Conservation (phyloP, 371 early-diverging fungal species). For the Quaeritorhiza haematococci region DNA sequence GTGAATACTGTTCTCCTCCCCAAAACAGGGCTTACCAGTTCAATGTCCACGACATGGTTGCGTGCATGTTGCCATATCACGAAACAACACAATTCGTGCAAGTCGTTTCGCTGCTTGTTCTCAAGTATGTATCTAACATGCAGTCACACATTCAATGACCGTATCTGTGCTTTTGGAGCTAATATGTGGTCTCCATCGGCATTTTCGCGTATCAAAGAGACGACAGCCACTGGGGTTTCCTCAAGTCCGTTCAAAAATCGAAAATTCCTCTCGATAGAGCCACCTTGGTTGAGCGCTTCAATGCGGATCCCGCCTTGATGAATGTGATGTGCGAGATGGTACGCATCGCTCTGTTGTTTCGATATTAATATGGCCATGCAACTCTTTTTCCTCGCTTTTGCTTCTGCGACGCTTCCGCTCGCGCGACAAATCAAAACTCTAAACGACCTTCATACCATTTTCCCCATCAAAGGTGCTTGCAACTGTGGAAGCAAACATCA, state of each 20-base stretch:
- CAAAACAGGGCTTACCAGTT: conserved; percentile 65
- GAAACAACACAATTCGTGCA: conserved; percentile 82
- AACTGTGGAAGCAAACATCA: conserved; percentile 5
- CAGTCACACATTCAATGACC: too few relatives aligned
- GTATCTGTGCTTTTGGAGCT: not conserved
- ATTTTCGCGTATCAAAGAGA: conserved; percentile 25
- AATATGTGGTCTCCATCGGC: not conserved
- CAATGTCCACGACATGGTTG: conserved; percentile 74
- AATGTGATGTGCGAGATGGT: conserved; percentile 64
- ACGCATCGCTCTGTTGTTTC: too few relatives aligned
- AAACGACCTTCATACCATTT: too few relatives aligned
- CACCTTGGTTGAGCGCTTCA: conserved; percentile 53
- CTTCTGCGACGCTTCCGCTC: too few relatives aligned
- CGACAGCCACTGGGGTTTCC: conserved; percentile 62
- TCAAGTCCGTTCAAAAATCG: conserved; percentile 54
- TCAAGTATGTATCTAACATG: conserved; percentile 49
- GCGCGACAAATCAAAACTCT: too few relatives aligned
- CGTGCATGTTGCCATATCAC: conserved; percentile 84
- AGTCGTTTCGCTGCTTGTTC: conserved; percentile 65
- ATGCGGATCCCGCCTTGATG: conserved; percentile 57
- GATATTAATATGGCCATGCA: too few relatives aligned
- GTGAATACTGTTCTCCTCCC: not conserved
- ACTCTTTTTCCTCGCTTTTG: too few relatives aligned
- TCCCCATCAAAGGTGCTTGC: conserved; percentile 17
- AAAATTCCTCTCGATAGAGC: conserved; percentile 58